Evolutionary conservation across 495 filamentous ascomycete genomes (phyloP).

Genomic region (Aspergillus ostianus): DNA sequence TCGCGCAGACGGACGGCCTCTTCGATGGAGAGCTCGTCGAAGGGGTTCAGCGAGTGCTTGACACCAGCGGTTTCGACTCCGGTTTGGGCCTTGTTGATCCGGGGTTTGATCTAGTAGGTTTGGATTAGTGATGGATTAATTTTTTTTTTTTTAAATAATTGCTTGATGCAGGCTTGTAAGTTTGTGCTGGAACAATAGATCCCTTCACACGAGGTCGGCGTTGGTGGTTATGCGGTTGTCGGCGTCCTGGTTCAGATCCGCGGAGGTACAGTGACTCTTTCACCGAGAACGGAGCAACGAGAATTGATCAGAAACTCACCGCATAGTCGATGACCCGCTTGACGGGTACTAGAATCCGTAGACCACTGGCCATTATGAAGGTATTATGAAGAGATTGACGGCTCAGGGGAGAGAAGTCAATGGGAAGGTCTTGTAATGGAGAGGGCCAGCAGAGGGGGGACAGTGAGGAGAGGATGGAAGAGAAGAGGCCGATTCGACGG

Average conservation of each 20-base stretch:
- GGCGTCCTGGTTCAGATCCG: neutral
- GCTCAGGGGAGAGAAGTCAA: neutral
- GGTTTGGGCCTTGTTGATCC: conserved; percentile 93
- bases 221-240: neutral
- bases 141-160: neutral
- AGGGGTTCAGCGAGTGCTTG: conserved; percentile 98
- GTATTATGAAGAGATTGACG: conserved; percentile 1
- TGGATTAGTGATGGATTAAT: conserved; percentile 2
- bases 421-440: neutral
- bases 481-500: conserved; percentile 15
- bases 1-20: conserved; percentile 93
- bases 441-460: conserved; percentile 7
- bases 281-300: conserved; percentile 24
- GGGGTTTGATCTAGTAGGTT: conserved; percentile 78
- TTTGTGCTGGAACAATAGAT: too few species aligned
- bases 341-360: conserved; percentile 91
- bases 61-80: conserved; percentile 88
- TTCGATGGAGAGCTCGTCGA: conserved; percentile 97
- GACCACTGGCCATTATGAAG: conserved; percentile 65
- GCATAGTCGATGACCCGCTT: conserved; percentile 99
- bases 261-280: conserved; percentile 8
- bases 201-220: too few species aligned
- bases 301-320: conserved; percentile 50
- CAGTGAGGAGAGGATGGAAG: conserved; percentile 15
- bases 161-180: too few species aligned